phyloP scores from a whole-genome alignment of 148 eudicot species.

The Gaultheria prostrata region DNA sequence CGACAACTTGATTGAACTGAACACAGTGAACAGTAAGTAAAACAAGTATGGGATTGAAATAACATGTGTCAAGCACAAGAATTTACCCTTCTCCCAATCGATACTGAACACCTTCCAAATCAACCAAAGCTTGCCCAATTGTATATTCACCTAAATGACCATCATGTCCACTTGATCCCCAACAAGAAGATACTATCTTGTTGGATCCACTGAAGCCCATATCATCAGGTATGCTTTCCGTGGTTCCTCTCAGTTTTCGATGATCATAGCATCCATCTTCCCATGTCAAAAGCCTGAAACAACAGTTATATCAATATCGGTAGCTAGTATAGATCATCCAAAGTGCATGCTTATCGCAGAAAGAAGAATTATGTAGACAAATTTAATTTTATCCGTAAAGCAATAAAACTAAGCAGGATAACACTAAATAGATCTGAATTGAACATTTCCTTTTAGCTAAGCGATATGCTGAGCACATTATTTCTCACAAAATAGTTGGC shows the following conservation, averaged over 20 bases:
- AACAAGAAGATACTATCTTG: constrained; percentile 18
- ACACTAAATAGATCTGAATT: background rate
- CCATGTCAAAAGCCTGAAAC: constrained; percentile 58
- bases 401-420: background rate
- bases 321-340: background rate
- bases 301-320: constrained; percentile 4
- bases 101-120: constrained; percentile 52
- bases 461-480: background rate
- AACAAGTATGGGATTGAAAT: background rate
- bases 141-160: constrained; percentile 29
- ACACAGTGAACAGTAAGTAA: constrained; percentile 2
- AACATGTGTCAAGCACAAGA: constrained; percentile 13
- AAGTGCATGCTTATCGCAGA: background rate
- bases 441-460: background rate
- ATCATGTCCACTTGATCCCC: constrained; percentile 21
- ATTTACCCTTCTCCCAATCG: constrained; percentile 70
- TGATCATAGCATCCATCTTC: constrained; percentile 68
- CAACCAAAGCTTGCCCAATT: constrained; percentile 38
- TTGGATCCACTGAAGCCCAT: constrained; percentile 22
- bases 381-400: background rate
- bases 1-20: background rate
- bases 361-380: background rate
- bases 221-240: constrained; percentile 27
- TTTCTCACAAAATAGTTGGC: background rate
- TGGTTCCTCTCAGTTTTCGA: constrained; percentile 25